These are phyloP conservation scores for Camellia granthamiana DNA, from an alignment of 148 eudicot species.

Conservation along the genomic window DNA sequence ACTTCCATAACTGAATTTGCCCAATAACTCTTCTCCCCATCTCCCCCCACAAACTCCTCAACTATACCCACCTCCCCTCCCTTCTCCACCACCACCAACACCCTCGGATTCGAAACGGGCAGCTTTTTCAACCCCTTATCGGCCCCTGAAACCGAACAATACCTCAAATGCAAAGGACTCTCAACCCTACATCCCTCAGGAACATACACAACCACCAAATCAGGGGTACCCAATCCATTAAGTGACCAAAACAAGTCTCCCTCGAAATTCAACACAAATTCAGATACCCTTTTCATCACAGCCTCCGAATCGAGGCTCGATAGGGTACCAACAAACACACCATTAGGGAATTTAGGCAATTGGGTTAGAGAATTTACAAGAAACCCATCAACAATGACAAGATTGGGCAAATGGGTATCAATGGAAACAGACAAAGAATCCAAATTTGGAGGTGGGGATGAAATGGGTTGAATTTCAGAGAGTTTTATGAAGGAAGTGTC, in stretches of 20 bases:
- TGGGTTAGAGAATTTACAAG: conserved; percentile 41
- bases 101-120: conserved; percentile 86
- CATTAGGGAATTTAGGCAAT: conserved; percentile 54
- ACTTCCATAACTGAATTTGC: conserved; percentile 78
- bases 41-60: conserved; percentile 66
- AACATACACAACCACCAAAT: conserved; percentile 74
- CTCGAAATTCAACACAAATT: conserved; percentile 47
- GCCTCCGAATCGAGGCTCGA: conserved; percentile 40
- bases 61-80: conserved; percentile 77
- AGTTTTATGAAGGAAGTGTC: conserved; percentile 77
- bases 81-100: conserved; percentile 83
- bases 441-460: conserved; percentile 30
- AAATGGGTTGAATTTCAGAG: conserved; percentile 55
- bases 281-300: conserved; percentile 53
- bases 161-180: conserved; percentile 60
- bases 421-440: conserved; percentile 15
- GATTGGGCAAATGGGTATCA: conserved; percentile 55
- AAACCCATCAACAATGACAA: conserved; percentile 76
- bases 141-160: conserved; percentile 49
- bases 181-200: conserved; percentile 80
- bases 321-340: conserved; percentile 68
- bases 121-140: conserved; percentile 52
- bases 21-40: conserved; percentile 73
- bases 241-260: conserved; percentile 94
- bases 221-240: conserved; percentile 83